phyloP scores from a whole-genome alignment of 2,329 filamentous ascomycete species.

The Aspergillus fumigatus region DNA sequence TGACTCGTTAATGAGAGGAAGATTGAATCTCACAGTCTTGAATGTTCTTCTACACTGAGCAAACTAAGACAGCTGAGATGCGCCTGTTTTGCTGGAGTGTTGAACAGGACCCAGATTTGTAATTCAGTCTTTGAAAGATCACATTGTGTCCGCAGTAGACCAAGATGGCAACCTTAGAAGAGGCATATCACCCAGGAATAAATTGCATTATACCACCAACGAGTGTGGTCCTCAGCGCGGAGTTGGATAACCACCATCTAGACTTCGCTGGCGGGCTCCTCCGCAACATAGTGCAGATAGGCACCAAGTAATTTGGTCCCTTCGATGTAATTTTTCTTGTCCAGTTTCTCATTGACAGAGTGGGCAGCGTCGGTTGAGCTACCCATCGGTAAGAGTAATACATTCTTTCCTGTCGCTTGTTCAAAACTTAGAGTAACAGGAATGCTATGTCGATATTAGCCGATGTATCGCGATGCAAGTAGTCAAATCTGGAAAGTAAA shows the following conservation, averaged over 20 bases:
- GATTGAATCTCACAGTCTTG: background rate
- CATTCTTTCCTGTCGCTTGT: slow-evolving; percentile 96
- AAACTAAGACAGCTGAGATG: background rate
- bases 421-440: slow-evolving; percentile 97
- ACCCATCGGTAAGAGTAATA: slow-evolving; percentile 91
- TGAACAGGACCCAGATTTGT: background rate
- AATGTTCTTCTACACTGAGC: background rate
- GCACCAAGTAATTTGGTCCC: slow-evolving; percentile 92
- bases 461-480: slow-evolving; percentile 3
- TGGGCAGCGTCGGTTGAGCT: slow-evolving; percentile 95
- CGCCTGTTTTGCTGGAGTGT: background rate
- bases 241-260: slow-evolving; percentile 5
- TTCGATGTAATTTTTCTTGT: slow-evolving; percentile 96
- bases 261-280: slow-evolving; percentile 60
- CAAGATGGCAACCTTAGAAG: background rate
- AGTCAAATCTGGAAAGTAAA: background rate
- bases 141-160: background rate
- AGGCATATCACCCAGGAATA: background rate
- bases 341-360: slow-evolving; percentile 97
- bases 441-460: slow-evolving; percentile 59
- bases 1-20: background rate
- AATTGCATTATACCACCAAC: background rate
- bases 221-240: background rate
- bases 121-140: background rate
- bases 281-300: slow-evolving; percentile 92